Base-by-base conservation (phyloP, 2,329 filamentous ascomycete species). In the Diplodia scrobiculata region DNA sequence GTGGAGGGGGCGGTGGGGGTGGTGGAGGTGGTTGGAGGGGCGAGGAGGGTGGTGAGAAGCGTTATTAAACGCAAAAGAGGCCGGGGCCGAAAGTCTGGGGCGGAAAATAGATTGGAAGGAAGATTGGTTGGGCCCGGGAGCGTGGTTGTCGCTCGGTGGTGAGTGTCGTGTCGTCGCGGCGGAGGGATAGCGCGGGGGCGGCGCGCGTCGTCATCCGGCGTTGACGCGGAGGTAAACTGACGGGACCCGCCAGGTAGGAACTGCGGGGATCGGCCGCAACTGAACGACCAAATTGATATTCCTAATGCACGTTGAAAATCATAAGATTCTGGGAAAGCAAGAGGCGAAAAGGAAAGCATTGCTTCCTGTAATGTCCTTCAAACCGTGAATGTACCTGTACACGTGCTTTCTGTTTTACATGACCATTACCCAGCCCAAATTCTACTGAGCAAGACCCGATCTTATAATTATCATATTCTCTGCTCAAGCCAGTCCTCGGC, bases 371-470 rank as follows among this genome's bases (percentile, higher is more conserved):
- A 34, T 19, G 25, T 2, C 17, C 19, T 13, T 17, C 27, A 11
- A 21, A 36, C 11, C 41, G 11, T 17, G 45, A 50, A 17, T 50
- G 9, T 36, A 19, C 58, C 58, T 62, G 45, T 50, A 62, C 45
- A 62, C 13, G 21, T 45, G 6, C 29, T 62, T 29, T 3, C 58
- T 62, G 58, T 62, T 62, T 62, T 50, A 62, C 58, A 62, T 50
- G 45, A 50, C 17, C 21, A 50, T 17, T n/a, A 25, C 17, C 45
- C 27, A 25, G n/a, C 27, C 45, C 27, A 17, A n/a, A 50, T 25
- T 25, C 29, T 32, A n/a, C 17, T 6, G 21, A 27, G 21, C 38
- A 27, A 21, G 10, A 48, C 10, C 41, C 9, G 21, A 10, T 32
- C 21, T n/a, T 5, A 25, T 25, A 25, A 21, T 9, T 0, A 11